phyloP scores from a whole-genome alignment of 495 filamentous ascomycete genomes.

The Letharia columbiana region DNA sequence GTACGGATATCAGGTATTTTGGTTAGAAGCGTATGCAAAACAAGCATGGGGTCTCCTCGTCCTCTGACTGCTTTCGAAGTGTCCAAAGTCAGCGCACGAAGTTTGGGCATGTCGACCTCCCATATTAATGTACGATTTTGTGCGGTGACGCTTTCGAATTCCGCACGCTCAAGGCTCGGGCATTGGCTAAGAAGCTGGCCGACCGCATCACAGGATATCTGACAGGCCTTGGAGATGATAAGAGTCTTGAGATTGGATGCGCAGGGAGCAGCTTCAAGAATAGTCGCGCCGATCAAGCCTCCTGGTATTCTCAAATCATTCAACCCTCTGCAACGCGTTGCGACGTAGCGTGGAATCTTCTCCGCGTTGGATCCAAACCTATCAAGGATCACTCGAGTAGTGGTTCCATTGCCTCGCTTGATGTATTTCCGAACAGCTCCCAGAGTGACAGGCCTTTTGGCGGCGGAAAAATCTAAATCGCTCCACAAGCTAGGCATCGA shows the following conservation, averaged over 20 bases:
- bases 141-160: conserved; percentile 28
- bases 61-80: not conserved
- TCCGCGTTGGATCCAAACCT: conserved; percentile 1
- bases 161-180: conserved; percentile 36
- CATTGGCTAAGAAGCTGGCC: conserved; percentile 34
- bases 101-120: conserved; percentile 1
- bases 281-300: conserved; percentile 14
- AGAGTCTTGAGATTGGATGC: conserved; percentile 36
- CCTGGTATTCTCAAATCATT: conserved; percentile 21
- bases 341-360: conserved; percentile 18
- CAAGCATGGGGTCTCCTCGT: not conserved
- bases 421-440: conserved; percentile 39
- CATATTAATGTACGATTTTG: not conserved
- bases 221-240: conserved; percentile 32
- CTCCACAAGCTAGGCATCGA: conserved; percentile 41
- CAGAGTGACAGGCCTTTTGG: conserved; percentile 34
- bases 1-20: not conserved
- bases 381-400: not conserved
- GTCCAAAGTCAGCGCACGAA: conserved; percentile 5
- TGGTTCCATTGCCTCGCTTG: conserved; percentile 32
- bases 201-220: conserved; percentile 30
- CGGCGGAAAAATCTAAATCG: conserved; percentile 42
- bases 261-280: conserved; percentile 23
- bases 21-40: not conserved
- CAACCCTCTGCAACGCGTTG: conserved; percentile 24